phyloP scores from a whole-genome alignment of 345 rosid species.

The Noccaea bulbosa region DNA sequence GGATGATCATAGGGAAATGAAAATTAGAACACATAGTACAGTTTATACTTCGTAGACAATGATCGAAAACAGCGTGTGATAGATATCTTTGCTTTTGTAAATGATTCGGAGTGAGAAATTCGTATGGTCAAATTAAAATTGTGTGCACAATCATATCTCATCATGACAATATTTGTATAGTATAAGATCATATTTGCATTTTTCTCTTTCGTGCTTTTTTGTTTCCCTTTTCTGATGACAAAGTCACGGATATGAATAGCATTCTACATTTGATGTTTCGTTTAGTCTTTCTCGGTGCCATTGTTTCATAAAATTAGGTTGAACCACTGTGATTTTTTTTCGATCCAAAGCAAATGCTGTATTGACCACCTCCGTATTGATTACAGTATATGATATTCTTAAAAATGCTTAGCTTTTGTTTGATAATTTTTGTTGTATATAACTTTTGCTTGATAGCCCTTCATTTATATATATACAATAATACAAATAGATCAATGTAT shows the following conservation, averaged over 20 bases:
- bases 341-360: neutral
- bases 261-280: slow-evolving; percentile 3
- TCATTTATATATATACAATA: neutral
- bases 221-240: neutral
- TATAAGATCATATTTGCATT: slow-evolving; percentile 14
- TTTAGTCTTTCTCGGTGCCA: slow-evolving; percentile 24
- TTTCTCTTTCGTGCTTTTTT: neutral
- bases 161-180: neutral
- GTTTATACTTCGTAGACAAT: neutral
- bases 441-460: neutral
- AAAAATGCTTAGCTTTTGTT: neutral
- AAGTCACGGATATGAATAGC: neutral
- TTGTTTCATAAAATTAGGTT: slow-evolving; percentile 21
- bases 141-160: slow-evolving; percentile 4
- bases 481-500: neutral
- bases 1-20: slow-evolving; percentile 1
- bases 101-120: neutral
- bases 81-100: neutral
- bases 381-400: neutral
- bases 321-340: slow-evolving; percentile 18
- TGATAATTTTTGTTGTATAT: no score
- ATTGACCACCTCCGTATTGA: slow-evolving; percentile 15
- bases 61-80: neutral
- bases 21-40: slow-evolving; percentile 14
- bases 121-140: neutral